Base-by-base conservation (phyloP, 371 early-diverging fungal genomes). In the Syncephalastrum racemosum region DNA sequence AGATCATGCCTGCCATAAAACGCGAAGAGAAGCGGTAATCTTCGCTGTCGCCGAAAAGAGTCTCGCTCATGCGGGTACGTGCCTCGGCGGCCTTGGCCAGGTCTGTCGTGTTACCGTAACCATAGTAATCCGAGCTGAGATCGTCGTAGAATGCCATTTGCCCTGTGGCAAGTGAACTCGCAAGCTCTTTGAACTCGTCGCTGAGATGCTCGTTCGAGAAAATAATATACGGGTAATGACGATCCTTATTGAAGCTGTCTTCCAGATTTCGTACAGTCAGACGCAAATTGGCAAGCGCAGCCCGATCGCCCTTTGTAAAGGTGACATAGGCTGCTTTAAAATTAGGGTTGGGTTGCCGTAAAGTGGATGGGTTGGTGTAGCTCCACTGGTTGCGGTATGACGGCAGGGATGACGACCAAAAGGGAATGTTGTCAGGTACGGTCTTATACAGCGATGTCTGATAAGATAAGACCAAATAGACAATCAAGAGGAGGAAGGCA, bases 21-120 rank as follows among this genome's bases (percentile, higher is more conserved):
- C 78, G 64, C 25, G 78, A 67, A 20, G 71, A 59, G 57, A 77
- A 74, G 23, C 74, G 63, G 55, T 71, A 71, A 14, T 74, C 68
- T 45, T 74, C 74, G 40, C 67, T 70, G 42, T 71, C 68, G 36
- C 78, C 78, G 70, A 71, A 74, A 52, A 70, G 56, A 5, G 57
- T 63, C 20, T 59, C 55, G n/a, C 66, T 65, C 18, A 56, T 48
- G 18, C 36, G 19, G 15, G 23, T 47, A 15, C 75, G 62, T 18
- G 73, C 66, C 25, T 70, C 27, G 1, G 56, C 67, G 7, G 78
- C 78, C 46, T 55, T 63, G 12, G 62, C 48, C 36, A 50, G 31
- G 47, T 73, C 71, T 2, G 64, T 71, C 1, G 25, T 16, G 12
- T 54, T 45, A 14, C 57, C 50, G 45, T 78, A 74, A 3, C 75